These are phyloP conservation scores for Lupinus albus DNA, from an alignment of 306 rosid genomes.

Conservation along the genomic window DNA sequence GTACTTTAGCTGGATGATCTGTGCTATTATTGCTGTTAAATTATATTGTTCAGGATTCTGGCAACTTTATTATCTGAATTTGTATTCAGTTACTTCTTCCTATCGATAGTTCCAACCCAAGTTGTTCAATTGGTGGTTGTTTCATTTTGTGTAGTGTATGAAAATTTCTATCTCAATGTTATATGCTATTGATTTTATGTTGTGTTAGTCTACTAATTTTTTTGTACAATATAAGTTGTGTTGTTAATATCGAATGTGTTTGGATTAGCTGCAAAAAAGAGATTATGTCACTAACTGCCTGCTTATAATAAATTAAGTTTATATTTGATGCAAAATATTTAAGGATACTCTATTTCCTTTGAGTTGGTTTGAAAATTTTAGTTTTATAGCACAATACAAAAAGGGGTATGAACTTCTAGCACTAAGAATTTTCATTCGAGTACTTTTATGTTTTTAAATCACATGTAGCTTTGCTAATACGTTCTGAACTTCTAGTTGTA, in stretches of 20 bases:
- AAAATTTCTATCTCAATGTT: constrained; percentile 17
- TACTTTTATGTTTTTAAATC: neutral
- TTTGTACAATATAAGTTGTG: neutral
- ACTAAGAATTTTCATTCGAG: neutral
- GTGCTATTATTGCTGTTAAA: constrained; percentile 22
- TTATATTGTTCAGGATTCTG: constrained; percentile 23
- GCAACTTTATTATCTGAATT: constrained; percentile 21
- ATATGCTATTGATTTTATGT: constrained; percentile 26
- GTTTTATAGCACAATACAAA: too few species aligned
- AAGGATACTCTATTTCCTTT: too few species aligned
- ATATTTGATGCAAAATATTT: too few species aligned
- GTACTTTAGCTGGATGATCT: constrained; percentile 40
- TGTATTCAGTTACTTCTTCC: constrained; percentile 34
- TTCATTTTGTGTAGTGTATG: neutral
- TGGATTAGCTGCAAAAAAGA: too few species aligned
- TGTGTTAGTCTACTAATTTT: neutral
- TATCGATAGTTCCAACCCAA: constrained; percentile 19
- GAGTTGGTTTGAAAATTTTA: too few species aligned
- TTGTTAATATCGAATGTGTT: neutral
- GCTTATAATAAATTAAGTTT: too few species aligned
- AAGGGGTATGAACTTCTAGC: neutral
- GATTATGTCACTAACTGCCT: too few species aligned
- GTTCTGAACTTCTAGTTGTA: neutral
- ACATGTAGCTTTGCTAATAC: neutral
- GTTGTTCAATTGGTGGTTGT: constrained; percentile 3